Percentiles rank a stretch among this genome's conserved stretches.
These are phyloP conservation scores for Hypoxylon sp. DNA, from an alignment of 2,329 filamentous ascomycete species.

Conservation along the genomic window DNA sequence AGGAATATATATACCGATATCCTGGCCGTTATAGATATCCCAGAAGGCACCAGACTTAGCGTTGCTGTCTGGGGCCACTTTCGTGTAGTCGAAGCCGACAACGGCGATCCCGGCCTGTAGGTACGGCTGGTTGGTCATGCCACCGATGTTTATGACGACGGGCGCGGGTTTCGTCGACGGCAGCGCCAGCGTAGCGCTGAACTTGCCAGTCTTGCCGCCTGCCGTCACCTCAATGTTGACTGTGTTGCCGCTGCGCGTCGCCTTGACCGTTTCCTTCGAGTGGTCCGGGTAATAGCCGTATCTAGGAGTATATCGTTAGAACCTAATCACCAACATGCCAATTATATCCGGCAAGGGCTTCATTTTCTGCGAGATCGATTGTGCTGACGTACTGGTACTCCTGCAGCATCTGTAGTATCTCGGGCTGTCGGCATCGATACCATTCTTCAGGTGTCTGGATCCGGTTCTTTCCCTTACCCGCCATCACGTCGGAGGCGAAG, in stretches of 20 bases:
- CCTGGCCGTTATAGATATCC: slow-evolving; percentile 64
- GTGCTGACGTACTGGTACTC: slow-evolving; percentile 62
- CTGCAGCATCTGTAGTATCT: slow-evolving; percentile 65
- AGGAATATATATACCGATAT: slow-evolving; percentile 59
- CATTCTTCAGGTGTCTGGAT: slow-evolving; percentile 63
- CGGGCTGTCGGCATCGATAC: slow-evolving; percentile 65
- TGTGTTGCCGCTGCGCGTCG: slow-evolving; percentile 62
- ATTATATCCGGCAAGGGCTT: too few species aligned
- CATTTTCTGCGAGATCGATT: not conserved
- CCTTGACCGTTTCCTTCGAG: slow-evolving; percentile 62
- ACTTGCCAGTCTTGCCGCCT: slow-evolving; percentile 61
- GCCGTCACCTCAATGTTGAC: slow-evolving; percentile 61
- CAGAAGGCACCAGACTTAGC: slow-evolving; percentile 65
- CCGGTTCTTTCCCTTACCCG: slow-evolving; percentile 59
- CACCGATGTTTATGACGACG: slow-evolving; percentile 66
- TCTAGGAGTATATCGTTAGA: slow-evolving; percentile 24
- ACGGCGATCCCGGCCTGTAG: slow-evolving; percentile 64
- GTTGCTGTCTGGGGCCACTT: slow-evolving; percentile 65
- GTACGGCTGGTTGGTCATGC: slow-evolving; percentile 64
- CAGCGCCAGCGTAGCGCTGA: slow-evolving; percentile 61
- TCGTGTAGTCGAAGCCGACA: slow-evolving; percentile 65
- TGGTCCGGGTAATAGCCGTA: slow-evolving; percentile 66
- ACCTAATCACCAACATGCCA: not conserved
- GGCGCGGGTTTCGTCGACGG: slow-evolving; percentile 59
- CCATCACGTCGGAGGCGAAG: slow-evolving; percentile 56